A percentile compares a stretch with the other conserved stretches of the same genome.
Conservation (phyloP, 1,284 basidiomycete genomes). For the Ustilago loliicola region DNA sequence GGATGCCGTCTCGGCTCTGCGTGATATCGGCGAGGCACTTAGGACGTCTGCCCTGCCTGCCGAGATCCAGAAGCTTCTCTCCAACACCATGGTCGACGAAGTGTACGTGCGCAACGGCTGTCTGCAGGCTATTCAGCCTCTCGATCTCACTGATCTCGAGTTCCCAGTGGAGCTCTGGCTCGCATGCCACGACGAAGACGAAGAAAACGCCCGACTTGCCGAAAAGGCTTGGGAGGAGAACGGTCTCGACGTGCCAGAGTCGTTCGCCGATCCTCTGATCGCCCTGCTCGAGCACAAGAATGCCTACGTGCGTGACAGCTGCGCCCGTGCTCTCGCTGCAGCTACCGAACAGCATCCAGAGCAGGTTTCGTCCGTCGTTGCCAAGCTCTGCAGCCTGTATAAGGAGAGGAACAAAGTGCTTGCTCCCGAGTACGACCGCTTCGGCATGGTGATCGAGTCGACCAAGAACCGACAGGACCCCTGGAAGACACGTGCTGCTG, state of each 20-base stretch:
- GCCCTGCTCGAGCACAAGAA: slow-evolving; percentile 83
- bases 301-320: slow-evolving; percentile 82
- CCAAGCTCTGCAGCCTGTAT: slow-evolving; percentile 80
- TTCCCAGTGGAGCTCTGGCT: slow-evolving; percentile 93
- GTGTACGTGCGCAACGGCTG: slow-evolving; percentile 89
- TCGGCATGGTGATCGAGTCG: slow-evolving; percentile 90
- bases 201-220: slow-evolving; percentile 88
- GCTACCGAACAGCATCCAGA: slow-evolving; percentile 82
- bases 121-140: slow-evolving; percentile 90
- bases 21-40: slow-evolving; percentile 87
- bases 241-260: slow-evolving; percentile 86
- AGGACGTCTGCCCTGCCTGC: slow-evolving; percentile 71
- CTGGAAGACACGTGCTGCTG: slow-evolving; percentile 85
- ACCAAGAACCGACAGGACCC: slow-evolving; percentile 93
- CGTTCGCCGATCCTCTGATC: slow-evolving; percentile 78
- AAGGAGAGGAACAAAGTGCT: slow-evolving; percentile 88
- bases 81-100: slow-evolving; percentile 86
- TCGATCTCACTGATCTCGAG: slow-evolving; percentile 93
- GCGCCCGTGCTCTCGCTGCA: slow-evolving; percentile 83
- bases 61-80: slow-evolving; percentile 74
- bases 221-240: slow-evolving; percentile 94
- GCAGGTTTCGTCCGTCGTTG: slow-evolving; percentile 75
- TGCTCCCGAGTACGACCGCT: slow-evolving; percentile 73
- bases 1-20: slow-evolving; percentile 84
- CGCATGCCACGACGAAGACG: slow-evolving; percentile 90